phyloP scores from a whole-genome alignment of 208 protist genomes.

The Crithidia thermophila region DNA sequence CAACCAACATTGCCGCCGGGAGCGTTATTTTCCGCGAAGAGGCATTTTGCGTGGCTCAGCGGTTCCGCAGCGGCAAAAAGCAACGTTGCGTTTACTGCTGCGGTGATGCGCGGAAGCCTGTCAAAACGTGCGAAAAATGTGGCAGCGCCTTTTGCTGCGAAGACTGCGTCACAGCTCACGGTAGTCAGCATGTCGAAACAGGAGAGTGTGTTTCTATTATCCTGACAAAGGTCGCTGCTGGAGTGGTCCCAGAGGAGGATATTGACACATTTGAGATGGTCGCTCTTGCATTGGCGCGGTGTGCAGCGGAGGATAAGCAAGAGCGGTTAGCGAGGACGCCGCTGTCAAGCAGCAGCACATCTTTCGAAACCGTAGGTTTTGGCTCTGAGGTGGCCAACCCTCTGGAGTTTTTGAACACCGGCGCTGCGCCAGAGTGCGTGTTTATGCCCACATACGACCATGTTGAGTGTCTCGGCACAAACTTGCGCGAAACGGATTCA shows the following conservation, averaged over 20 bases:
- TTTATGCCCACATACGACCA: conserved; percentile 25
- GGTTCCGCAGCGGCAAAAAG: conserved; percentile 8
- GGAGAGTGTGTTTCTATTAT: conserved; percentile 36
- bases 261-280: conserved; percentile 38
- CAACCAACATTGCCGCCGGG: conserved; percentile 26
- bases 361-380: conserved; percentile 34
- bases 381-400: conserved; percentile 15
- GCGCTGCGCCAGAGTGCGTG: not conserved
- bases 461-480: conserved; percentile 40
- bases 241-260: conserved; percentile 29
- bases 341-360: too few species aligned
- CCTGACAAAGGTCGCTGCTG: conserved; percentile 14
- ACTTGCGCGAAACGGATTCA: conserved; percentile 20
- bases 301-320: conserved; percentile 28
- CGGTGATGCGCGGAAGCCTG: not conserved
- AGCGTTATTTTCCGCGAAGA: conserved; percentile 37
- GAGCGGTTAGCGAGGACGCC: not conserved
- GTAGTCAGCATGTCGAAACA: not conserved
- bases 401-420: conserved; percentile 22
- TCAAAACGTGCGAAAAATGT: conserved; percentile 17
- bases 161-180: conserved; percentile 22
- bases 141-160: conserved; percentile 23
- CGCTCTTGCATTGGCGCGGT: conserved; percentile 23
- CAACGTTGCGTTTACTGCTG: conserved; percentile 35
- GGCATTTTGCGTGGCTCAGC: conserved; percentile 29